These are phyloP conservation scores for Tarenaya hassleriana DNA, from an alignment of 345 rosid species.

Conservation along the genomic window DNA sequence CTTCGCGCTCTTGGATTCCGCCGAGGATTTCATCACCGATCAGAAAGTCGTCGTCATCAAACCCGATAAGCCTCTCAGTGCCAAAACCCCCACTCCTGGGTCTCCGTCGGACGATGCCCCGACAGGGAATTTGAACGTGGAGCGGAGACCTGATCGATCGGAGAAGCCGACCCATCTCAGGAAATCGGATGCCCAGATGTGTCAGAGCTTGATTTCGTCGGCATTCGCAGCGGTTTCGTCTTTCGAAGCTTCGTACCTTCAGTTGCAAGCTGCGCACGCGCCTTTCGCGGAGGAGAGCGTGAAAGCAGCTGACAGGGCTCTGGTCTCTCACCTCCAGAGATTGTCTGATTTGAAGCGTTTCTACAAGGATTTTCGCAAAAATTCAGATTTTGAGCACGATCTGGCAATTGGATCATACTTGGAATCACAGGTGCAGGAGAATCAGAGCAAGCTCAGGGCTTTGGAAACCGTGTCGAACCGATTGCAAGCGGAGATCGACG, in stretches of 20 bases:
- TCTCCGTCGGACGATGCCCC: constrained; percentile 20
- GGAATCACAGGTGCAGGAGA: constrained; percentile 87
- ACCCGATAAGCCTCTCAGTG: constrained; percentile 46
- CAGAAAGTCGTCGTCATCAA: constrained; percentile 90
- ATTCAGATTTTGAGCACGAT: constrained; percentile 38
- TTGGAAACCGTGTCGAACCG: constrained; percentile 62
- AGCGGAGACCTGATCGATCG: constrained; percentile 17
- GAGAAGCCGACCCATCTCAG: constrained; percentile 28
- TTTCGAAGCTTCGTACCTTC: constrained; percentile 85
- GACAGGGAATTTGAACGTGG: constrained; percentile 1
- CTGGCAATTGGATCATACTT: constrained; percentile 61
- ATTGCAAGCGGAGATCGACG: constrained; percentile 76
- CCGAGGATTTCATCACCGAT: constrained; percentile 86
- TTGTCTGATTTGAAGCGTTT: constrained; percentile 64
- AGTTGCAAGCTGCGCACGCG: constrained; percentile 72
- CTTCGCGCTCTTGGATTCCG: constrained; percentile 65
- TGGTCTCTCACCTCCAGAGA: constrained; percentile 61
- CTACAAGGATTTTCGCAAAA: constrained; percentile 40
- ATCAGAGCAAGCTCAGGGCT: constrained; percentile 88
- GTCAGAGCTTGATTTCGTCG: constrained; percentile 57
- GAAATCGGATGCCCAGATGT: constrained; percentile 38
- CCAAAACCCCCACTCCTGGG: constrained; percentile 17
- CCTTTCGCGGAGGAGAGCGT: constrained; percentile 63
- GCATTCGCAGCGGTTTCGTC: constrained; percentile 64
- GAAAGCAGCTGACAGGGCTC: constrained; percentile 63